Evolutionary conservation across 129 eudicot species (phyloP), one percentile per base, ranked within the genome.

Genomic region (Arctium minus): DNA sequence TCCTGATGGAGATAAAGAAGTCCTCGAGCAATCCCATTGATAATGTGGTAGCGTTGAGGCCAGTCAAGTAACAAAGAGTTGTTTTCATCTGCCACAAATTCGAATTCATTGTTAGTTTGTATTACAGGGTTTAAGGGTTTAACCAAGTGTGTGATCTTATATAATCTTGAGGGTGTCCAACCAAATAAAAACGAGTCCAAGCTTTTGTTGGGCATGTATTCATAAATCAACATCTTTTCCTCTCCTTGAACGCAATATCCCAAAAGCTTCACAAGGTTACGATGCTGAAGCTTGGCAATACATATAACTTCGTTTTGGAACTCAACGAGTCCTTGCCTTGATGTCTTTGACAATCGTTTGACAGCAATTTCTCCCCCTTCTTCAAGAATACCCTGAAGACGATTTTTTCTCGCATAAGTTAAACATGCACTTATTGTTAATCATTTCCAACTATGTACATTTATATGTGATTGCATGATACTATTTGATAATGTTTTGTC

Each of bases 1-100:
- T 88, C 88, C 46, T 84, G 84, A 74, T 88, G 90, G 75, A 88
- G 90, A 79, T 88, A 88, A 5, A 85, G 81, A 64, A 88, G 84
- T 27, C 90, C 90, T 37, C 88, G 73, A 77, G 91, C 84, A 68
- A 85, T 88, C 22, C 88, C 91, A 33, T 46, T 81, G 39, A 85
- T 88, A 18, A 88, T 88, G 35, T 85, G 79, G 65, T 78, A 85
- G 8, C 88, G 88, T 73, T 81, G 80, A 17, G 64, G 82, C 88
- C 91, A 84, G n/a, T 77, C 40, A 67, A 87, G 84, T 39, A 64
- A 67, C 82, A 79, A 15, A 22, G 76, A 69, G 9, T 4, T 69
- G 3, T 42, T 31, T 79, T 69, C 44, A 79, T 42, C 75, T 79
- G 82, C 82, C 75, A 69, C 35, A 15, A 68, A 68, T 13, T 67